Evolutionary conservation across 225 moss, liverwort and hornwort genomes (phyloP).

Genomic region (Climacium dendroides): DNA sequence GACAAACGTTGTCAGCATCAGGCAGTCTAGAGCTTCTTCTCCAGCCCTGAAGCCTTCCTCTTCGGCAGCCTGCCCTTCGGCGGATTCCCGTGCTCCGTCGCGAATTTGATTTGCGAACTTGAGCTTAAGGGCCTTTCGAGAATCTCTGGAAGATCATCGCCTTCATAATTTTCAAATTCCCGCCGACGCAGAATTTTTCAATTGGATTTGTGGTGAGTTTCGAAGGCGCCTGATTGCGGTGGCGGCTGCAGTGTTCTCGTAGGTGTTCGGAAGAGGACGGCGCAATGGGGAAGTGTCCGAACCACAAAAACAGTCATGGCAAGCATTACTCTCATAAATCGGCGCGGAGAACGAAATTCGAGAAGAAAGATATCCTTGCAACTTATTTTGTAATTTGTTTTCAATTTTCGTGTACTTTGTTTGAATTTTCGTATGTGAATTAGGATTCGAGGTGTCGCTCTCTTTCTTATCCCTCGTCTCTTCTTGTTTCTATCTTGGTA

Average conservation of each 20-base stretch:
- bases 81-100: background rate
- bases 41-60: background rate
- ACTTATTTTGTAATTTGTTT: background rate
- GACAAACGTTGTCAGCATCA: background rate
- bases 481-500: background rate
- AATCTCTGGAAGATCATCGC: background rate
- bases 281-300: slow-evolving; percentile 84
- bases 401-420: background rate
- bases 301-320: slow-evolving; percentile 83
- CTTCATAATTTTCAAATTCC: too few relatives aligned
- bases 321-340: slow-evolving; percentile 97
- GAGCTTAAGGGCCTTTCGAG: background rate
- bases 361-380: slow-evolving; percentile 89
- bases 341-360: slow-evolving; percentile 73
- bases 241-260: background rate
- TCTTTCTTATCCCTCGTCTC: background rate
- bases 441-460: background rate
- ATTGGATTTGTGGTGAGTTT: background rate
- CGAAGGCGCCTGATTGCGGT: background rate
- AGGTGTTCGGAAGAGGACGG: background rate
- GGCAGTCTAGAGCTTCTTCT: background rate
- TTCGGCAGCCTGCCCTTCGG: background rate
- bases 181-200: background rate
- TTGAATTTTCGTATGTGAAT: background rate
- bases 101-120: background rate